Evolutionary conservation across 108 stramenopile genomes (phyloP), one percentile per base, ranked within the genome.

Genomic region (Skeletonema costatum): DNA sequence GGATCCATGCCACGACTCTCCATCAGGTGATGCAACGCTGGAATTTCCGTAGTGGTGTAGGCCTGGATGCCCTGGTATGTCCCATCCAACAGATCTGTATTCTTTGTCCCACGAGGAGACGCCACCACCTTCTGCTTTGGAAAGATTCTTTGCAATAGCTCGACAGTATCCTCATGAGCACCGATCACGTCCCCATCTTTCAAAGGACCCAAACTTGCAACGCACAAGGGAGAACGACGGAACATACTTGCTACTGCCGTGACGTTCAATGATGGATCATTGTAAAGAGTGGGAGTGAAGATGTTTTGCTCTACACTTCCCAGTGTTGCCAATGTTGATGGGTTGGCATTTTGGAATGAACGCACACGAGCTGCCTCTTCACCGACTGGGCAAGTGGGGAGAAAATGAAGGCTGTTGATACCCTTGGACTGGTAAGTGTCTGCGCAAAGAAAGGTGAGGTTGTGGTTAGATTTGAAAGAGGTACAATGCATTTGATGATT

Each of bases 261-360:
- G 14, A 80, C 62, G 5, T 67, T 66, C 14, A 86, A 70, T 39
- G 71, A 58, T 21, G 82, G 82, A 56, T 80, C 72, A 35, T 44
- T 14, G 65, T 48, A 53, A 11, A 86, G 78, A 8, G 73, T 68
- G 2, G 81, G 81, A 5, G 64, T 80, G 64, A 86, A 82, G 42
- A 86, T 83, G 61, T 86, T 83, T 35, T 86, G 85, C 70, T 86
- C 85, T 19, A 79, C 78, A 39, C 56, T 69, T 38, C 85, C 85
- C 4, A 86, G 42, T 8, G 71, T 68, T 10, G 69, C 68, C 39
- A 70, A 33, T 35, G 70, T 62, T 1, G 35, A 32, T 10, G 85
- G 36, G 19, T 68, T 67, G 60, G 68, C 77, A 36, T 69, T 65
- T 64, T 75, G 53, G 41, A 75, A 73, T 3, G 73, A 9, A 29